Percentiles rank a stretch among this genome's conserved stretches.
Conservation (phyloP, 2,329 filamentous ascomycete species). For the Colletotrichum incanum region DNA sequence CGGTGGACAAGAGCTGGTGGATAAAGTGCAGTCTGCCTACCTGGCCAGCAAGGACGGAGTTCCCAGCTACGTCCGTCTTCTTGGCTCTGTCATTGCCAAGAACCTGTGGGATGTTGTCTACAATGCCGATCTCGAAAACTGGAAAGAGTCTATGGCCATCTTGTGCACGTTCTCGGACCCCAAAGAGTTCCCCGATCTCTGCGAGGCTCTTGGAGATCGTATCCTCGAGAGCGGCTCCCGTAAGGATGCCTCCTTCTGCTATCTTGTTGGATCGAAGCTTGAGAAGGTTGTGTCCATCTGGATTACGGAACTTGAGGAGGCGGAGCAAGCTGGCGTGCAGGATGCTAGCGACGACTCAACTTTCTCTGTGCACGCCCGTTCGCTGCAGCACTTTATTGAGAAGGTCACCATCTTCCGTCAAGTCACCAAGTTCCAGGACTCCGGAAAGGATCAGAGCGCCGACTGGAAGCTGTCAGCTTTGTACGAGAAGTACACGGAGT, state of each 20-base stretch:
- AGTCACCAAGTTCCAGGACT: conserved; percentile 91
- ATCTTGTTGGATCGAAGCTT: conserved; percentile 93
- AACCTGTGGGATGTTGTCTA: conserved; percentile 99
- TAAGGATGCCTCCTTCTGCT: conserved; percentile 97
- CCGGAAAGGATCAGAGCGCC: conserved; percentile 77
- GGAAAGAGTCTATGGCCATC: conserved; percentile 97
- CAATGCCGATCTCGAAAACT: conserved; percentile 92
- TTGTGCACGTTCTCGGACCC: conserved; percentile 96
- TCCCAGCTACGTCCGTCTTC: conserved; percentile 91
- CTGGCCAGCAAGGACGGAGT: conserved; percentile 85
- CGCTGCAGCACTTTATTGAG: conserved; percentile 94
- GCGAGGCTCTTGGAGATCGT: conserved; percentile 93
- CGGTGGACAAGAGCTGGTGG: conserved; percentile 91
- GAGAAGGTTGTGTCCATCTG: conserved; percentile 98
- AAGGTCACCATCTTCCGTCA: conserved; percentile 98
- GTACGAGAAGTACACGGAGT: conserved; percentile 97
- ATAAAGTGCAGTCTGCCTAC: conserved; percentile 94
- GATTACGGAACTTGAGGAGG: conserved; percentile 90
- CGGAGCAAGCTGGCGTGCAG: conserved; percentile 82
- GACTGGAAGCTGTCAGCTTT: conserved; percentile 92
- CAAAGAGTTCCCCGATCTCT: conserved; percentile 92
- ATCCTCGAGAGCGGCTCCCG: conserved; percentile 83
- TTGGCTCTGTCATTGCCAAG: conserved; percentile 94
- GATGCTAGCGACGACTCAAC: conserved; percentile 80
- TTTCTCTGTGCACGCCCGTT: conserved; percentile 92